These are phyloP conservation scores for Capronia coronata DNA, from an alignment of 2,329 filamentous ascomycete genomes.

Conservation along the genomic window DNA sequence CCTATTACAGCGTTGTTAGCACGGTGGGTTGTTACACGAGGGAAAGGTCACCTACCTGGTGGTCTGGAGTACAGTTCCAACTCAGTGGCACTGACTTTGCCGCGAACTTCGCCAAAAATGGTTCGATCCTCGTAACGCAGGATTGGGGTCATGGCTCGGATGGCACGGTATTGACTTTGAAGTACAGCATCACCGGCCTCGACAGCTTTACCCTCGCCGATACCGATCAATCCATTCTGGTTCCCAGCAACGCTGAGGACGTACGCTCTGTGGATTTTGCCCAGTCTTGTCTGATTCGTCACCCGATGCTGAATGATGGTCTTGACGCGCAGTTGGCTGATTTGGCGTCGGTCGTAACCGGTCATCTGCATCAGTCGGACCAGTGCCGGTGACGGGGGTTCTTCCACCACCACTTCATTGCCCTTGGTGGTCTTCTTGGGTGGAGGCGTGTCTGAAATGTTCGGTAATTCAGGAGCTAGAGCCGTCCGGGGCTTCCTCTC, in stretches of 20 bases:
- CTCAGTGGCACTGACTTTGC: constrained; percentile 81
- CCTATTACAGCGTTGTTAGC: constrained; percentile 47
- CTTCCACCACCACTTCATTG: constrained; percentile 30
- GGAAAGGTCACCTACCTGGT: constrained; percentile 62
- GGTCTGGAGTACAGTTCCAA: constrained; percentile 75
- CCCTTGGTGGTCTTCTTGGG: constrained; percentile 29
- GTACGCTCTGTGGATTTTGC: constrained; percentile 76
- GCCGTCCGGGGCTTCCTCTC: constrained; percentile 46
- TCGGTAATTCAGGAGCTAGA: constrained; percentile 48
- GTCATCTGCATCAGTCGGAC: constrained; percentile 52
- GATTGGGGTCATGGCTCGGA: constrained; percentile 90
- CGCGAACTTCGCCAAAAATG: constrained; percentile 75
- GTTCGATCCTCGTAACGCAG: constrained; percentile 85
- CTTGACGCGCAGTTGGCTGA: constrained; percentile 58
- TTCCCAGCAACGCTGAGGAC: constrained; percentile 80
- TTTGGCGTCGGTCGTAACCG: constrained; percentile 45
- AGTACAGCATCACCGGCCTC: constrained; percentile 60
- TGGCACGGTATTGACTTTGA: constrained; percentile 73
- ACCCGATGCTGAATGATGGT: constrained; percentile 67
- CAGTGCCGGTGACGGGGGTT: constrained; percentile 30
- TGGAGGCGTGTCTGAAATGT: constrained; percentile 34
- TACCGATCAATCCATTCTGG: constrained; percentile 72
- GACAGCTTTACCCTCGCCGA: constrained; percentile 83
- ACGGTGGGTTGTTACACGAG: background rate
- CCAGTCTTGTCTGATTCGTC: constrained; percentile 89